phyloP scores from a whole-genome alignment of 192 early-diverging fungal species.

The Paraglomus occultum region DNA sequence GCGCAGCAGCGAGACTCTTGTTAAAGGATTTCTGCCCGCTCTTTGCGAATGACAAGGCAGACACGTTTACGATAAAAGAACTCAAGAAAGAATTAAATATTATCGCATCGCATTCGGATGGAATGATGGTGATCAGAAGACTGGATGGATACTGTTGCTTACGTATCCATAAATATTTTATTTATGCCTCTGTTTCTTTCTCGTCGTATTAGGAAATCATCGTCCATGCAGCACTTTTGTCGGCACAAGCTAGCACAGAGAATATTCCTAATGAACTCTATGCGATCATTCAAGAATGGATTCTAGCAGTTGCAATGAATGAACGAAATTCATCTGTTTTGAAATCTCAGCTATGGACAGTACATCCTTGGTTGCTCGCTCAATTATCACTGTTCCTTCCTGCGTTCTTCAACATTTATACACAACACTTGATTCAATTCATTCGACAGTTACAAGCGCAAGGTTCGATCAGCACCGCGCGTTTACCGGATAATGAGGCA shows the following conservation, averaged over 20 bases:
- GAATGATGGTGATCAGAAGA: not conserved
- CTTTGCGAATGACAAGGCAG: not conserved
- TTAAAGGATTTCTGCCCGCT: not conserved
- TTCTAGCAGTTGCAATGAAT: not conserved
- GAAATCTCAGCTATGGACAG: conserved; percentile 1
- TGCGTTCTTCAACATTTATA: not conserved
- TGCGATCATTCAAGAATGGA: not conserved
- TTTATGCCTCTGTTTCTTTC: not conserved
- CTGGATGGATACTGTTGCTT: not conserved
- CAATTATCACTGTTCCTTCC: not conserved
- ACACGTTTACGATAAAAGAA: not conserved
- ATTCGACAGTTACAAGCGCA: not conserved
- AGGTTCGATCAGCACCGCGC: not conserved
- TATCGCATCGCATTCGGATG: not conserved
- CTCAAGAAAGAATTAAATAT: not conserved
- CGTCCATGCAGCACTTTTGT: not conserved
- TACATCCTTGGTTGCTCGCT: conserved; percentile 22
- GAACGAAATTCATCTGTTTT: not conserved
- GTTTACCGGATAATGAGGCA: not conserved
- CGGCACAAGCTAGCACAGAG: not conserved
- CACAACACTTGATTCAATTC: not conserved
- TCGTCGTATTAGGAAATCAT: conserved; percentile 1
- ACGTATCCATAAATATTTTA: not conserved
- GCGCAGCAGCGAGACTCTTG: not conserved
- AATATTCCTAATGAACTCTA: not conserved